These are phyloP conservation scores for Stereum hirsutum DNA, from an alignment of 1,284 basidiomycete species.

Conservation along the genomic window DNA sequence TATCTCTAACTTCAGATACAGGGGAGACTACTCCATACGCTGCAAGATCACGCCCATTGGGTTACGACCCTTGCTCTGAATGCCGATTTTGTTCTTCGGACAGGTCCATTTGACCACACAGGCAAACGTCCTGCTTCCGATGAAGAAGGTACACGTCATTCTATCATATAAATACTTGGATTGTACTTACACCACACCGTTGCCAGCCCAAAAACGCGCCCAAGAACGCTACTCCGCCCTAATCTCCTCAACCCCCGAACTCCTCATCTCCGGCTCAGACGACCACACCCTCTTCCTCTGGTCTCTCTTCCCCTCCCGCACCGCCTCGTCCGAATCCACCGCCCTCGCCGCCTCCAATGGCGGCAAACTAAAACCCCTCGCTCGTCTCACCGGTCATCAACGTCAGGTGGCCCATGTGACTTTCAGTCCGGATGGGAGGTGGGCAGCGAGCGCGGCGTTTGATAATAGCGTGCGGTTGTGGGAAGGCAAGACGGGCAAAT, in stretches of 20 bases:
- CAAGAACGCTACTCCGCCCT: slow-evolving; percentile 67
- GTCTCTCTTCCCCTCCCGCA: slow-evolving; percentile 57
- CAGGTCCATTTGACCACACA: slow-evolving; percentile 91
- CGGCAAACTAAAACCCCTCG: slow-evolving; percentile 75
- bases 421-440: slow-evolving; percentile 91
- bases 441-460: slow-evolving; percentile 88
- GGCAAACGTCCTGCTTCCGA: slow-evolving; percentile 69
- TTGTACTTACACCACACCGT: background rate
- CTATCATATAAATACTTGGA: background rate
- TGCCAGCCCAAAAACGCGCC: slow-evolving; percentile 65
- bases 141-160: slow-evolving; percentile 61
- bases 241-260: slow-evolving; percentile 64
- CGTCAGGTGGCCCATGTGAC: slow-evolving; percentile 93
- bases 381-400: slow-evolving; percentile 91
- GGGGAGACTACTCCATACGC: slow-evolving; percentile 60
- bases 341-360: slow-evolving; percentile 24
- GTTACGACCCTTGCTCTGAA: slow-evolving; percentile 95
- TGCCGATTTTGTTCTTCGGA: slow-evolving; percentile 91
- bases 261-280: slow-evolving; percentile 90
- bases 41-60: slow-evolving; percentile 98
- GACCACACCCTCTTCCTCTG: slow-evolving; percentile 94
- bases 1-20: slow-evolving; percentile 17
- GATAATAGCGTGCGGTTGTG: slow-evolving; percentile 91
- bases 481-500: slow-evolving; percentile 92
- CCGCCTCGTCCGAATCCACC: slow-evolving; percentile 24